Percentiles rank a stretch among this genome's conserved stretches.
Conservation (phyloP, 768 basidiomycete genomes). For the Leccinum incarnatum region DNA sequence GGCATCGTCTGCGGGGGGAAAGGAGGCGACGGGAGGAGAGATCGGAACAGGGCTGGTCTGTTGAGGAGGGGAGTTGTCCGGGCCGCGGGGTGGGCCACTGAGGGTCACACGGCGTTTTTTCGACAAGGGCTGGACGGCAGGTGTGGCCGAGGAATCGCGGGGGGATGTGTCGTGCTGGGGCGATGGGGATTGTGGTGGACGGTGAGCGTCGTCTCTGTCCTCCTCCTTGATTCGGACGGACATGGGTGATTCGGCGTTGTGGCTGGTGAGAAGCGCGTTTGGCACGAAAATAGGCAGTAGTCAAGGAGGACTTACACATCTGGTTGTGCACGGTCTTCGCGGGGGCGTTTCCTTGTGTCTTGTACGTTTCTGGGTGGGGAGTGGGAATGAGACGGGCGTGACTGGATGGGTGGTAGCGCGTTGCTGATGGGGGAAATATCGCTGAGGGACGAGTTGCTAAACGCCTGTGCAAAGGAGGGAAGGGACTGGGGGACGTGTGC, state of each 20-base stretch:
- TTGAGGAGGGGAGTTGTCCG: conserved; percentile 39
- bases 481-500: conserved; percentile 49
- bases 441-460: conserved; percentile 55
- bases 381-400: conserved; percentile 35
- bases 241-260: conserved; percentile 39
- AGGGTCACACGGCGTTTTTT: conserved; percentile 74
- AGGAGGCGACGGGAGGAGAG: conserved; percentile 64
- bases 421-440: conserved; percentile 50
- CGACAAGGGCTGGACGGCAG: conserved; percentile 39
- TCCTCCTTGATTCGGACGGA: conserved; percentile 62
- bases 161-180: conserved; percentile 14
- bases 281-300: neutral
- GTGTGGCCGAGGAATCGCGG: conserved; percentile 34
- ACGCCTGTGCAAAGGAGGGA: conserved; percentile 78
- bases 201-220: conserved; percentile 46
- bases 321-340: conserved; percentile 34
- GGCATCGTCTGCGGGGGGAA: conserved; percentile 58
- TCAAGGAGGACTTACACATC: conserved; percentile 43
- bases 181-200: conserved; percentile 36
- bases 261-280: conserved; percentile 20
- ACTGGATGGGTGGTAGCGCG: conserved; percentile 66
- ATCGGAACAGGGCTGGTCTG: conserved; percentile 54
- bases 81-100: conserved; percentile 43
- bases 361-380: neutral
- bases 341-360: conserved; percentile 42